Evolutionary conservation across 1,284 basidiomycete species (phyloP), one percentile per base, ranked within the genome.

Genomic region (Peniophora sp.): DNA sequence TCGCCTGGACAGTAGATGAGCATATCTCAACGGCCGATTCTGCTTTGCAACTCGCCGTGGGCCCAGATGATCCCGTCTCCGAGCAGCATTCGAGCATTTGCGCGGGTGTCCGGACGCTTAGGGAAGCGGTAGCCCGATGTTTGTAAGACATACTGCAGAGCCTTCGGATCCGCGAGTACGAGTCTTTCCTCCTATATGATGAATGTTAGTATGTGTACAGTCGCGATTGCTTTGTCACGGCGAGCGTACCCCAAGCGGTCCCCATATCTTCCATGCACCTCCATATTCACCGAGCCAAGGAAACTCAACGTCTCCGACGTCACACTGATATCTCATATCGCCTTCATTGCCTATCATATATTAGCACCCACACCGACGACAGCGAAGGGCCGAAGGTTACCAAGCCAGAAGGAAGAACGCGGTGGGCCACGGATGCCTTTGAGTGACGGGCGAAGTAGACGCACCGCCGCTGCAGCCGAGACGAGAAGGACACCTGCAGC

Each of bases 281-380:
- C 69, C 68, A 50, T 67, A 71, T 47, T 68, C 57, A 20, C 55
- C 51, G 39, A 60, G 54, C 56, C 60, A 67, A 35, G 59, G 47
- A 47, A 60, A 61, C 9, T 66, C 63, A 2, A 62, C 50, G 24
- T 66, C 60, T 1, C 67, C 67, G 0, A 67, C 64, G 47, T 68
- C 59, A 11, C 60, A 42, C 49, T 68, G 61, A 12, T 56, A 46
- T 17, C 50, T 52, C 6, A 63, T 1, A 0, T 57, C 53, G 42
- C 47, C 34, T 48, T 54, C 47, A 11, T 63, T 58, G 11, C 66
- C 67, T 68, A 35, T 9, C 10, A 36, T n/a, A n/a, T n/a, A n/a
- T n/a, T n/a, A n/a, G n/a, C n/a, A n/a, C n/a, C n/a, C n/a, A n/a
- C n/a, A n/a, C n/a, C n/a, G n/a, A n/a, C n/a, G n/a, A 17, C 57